Conservation (phyloP, 768 basidiomycete genomes). For the Pulveroboletus sp. region DNA sequence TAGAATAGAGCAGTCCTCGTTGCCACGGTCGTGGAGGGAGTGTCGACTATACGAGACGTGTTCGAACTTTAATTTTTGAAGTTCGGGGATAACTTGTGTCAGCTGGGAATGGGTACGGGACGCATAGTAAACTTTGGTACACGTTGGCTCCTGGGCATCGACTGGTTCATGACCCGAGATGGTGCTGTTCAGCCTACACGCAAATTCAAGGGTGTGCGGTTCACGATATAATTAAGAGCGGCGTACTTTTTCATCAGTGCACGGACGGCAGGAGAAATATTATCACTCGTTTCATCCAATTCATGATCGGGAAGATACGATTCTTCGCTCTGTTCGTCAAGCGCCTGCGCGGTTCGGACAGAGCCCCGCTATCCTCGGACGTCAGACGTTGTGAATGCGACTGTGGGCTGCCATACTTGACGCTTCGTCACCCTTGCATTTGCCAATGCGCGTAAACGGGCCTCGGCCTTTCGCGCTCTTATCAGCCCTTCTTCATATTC, state of each 20-base stretch:
- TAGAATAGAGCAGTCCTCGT: background rate
- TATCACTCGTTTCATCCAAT: slow-evolving; percentile 36
- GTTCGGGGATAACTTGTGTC: slow-evolving; percentile 82
- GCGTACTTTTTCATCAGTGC: slow-evolving; percentile 76
- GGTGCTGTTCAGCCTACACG: slow-evolving; percentile 15
- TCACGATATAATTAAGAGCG: background rate
- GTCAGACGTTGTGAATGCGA: slow-evolving; percentile 2
- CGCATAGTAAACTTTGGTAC: slow-evolving; percentile 87
- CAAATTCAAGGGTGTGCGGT: background rate
- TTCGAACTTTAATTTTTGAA: slow-evolving; percentile 63
- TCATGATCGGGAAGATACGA: slow-evolving; percentile 65
- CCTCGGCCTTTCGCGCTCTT: slow-evolving; percentile 61
- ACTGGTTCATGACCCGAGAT: slow-evolving; percentile 4
- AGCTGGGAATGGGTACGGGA: slow-evolving; percentile 97
- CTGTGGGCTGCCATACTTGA: slow-evolving; percentile 38
- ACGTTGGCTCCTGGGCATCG: slow-evolving; percentile 45
- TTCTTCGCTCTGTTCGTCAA: slow-evolving; percentile 50
- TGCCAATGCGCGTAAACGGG: slow-evolving; percentile 46
- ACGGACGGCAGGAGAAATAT: slow-evolving; percentile 72
- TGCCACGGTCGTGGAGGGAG: slow-evolving; percentile 9
- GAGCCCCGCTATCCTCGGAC: slow-evolving; percentile 22
- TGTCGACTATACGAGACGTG: slow-evolving; percentile 17
- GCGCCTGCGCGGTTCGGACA: slow-evolving; percentile 9
- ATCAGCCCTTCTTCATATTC: slow-evolving; percentile 60
- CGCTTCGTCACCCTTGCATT: slow-evolving; percentile 57